Evolutionary conservation across 1,139 yeast species (phyloP).

Genomic region (Petasospora fabianii): DNA sequence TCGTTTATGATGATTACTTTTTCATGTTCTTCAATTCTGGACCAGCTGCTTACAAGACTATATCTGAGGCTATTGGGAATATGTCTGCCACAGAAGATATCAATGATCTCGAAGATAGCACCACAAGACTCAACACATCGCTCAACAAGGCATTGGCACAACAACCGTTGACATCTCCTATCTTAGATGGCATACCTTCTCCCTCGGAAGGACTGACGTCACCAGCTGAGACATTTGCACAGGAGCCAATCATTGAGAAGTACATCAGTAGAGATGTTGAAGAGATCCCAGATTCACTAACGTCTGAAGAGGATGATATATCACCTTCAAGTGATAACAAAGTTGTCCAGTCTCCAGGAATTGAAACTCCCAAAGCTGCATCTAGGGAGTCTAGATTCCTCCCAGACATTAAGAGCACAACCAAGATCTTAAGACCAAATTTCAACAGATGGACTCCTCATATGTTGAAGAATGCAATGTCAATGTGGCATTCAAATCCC

Average conservation of each 20-base stretch:
- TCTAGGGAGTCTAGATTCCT: constrained; percentile 1
- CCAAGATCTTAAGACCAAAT: constrained; percentile 9
- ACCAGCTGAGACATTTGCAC: background rate
- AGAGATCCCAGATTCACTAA: constrained; percentile 10
- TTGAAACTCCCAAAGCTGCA: background rate
- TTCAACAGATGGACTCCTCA: constrained; percentile 28
- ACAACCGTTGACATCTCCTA: background rate
- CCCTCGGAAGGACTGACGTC: too few species aligned
- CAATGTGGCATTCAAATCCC: constrained; percentile 62
- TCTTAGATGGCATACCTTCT: too few species aligned
- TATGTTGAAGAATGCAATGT: constrained; percentile 40
- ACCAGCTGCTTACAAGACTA: constrained; percentile 28
- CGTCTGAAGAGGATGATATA: constrained; percentile 2
- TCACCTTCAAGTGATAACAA: constrained; percentile 1
- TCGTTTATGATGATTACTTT: constrained; percentile 61
- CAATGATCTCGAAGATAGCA: constrained; percentile 16
- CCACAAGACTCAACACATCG: constrained; percentile 1
- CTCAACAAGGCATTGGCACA: constrained; percentile 6
- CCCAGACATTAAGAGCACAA: constrained; percentile 7
- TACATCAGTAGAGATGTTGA: constrained; percentile 12
- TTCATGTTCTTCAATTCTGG: constrained; percentile 61
- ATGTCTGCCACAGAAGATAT: constrained; percentile 3
- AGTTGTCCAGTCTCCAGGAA: background rate
- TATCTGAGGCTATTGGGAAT: constrained; percentile 17
- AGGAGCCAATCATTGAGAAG: constrained; percentile 18